Conservation (phyloP, 495 filamentous ascomycete species). For the Thozetella sp. region DNA sequence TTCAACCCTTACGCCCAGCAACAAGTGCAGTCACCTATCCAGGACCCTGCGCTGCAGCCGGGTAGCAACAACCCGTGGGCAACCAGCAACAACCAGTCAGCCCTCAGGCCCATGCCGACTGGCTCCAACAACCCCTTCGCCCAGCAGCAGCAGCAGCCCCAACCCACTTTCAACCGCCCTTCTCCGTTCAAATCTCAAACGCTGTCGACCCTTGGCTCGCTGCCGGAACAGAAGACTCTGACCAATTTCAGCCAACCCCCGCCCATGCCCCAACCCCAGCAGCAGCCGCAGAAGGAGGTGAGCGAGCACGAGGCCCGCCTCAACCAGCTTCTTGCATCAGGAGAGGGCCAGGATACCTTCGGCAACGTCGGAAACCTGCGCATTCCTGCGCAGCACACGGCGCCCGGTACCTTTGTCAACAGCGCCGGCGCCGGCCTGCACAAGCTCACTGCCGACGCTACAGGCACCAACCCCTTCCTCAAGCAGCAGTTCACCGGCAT, state of each 20-base stretch:
- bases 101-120: conserved; percentile 67
- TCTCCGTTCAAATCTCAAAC: conserved; percentile 50
- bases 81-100: conserved; percentile 43
- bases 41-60: conserved; percentile 63
- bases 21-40: conserved; percentile 54
- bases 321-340: conserved; percentile 83
- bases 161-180: conserved; percentile 41
- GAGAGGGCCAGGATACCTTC: conserved; percentile 95
- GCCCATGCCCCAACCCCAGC: conserved; percentile 21
- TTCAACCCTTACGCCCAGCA: conserved; percentile 38
- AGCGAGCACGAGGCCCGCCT: conserved; percentile 84
- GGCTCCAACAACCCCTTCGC: conserved; percentile 98
- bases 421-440: conserved; percentile 79
- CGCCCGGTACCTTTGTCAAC: conserved; percentile 96
- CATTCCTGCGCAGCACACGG: conserved; percentile 96
- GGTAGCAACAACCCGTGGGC: conserved; percentile 90
- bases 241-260: conserved; percentile 44
- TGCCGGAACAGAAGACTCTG: conserved; percentile 72
- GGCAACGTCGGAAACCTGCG: conserved; percentile 93
- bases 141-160: conserved; percentile 24
- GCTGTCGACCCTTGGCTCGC: conserved; percentile 66
- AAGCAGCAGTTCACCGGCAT: conserved; percentile 78
- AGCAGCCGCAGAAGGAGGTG: conserved; percentile 53
- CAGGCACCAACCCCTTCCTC: conserved; percentile 92
- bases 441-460: conserved; percentile 68